Conservation (phyloP, 441 rosid genomes). For the Croton setiger region DNA sequence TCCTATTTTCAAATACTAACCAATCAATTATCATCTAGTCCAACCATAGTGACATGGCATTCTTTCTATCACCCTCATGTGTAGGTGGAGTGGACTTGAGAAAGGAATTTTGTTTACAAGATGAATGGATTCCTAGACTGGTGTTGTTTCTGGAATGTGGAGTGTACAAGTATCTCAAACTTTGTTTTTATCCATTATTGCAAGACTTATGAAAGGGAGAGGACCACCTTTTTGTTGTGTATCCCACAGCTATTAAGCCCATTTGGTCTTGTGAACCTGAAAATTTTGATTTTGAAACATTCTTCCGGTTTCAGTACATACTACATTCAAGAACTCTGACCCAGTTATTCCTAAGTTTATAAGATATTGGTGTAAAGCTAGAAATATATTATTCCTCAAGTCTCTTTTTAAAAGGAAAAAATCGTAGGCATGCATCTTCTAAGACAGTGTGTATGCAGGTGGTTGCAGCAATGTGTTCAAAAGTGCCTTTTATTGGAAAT, state of each 20-base stretch:
- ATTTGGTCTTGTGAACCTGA: not conserved
- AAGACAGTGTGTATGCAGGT: conserved; percentile 45
- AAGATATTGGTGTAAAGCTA: not conserved
- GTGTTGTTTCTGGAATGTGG: not conserved
- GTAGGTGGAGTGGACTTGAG: not conserved
- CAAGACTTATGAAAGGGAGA: too few species aligned
- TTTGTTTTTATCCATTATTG: too few species aligned
- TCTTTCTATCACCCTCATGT: not conserved
- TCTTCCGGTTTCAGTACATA: not conserved
- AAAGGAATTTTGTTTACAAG: not conserved
- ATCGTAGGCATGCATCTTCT: not conserved
- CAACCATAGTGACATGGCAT: not conserved
- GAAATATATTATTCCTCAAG: not conserved
- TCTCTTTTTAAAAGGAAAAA: not conserved
- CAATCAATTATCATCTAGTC: not conserved
- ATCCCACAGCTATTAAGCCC: too few species aligned
- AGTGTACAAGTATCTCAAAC: not conserved
- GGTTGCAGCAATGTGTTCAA: conserved; percentile 91
- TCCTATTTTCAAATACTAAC: not conserved
- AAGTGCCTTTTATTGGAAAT: conserved; percentile 77
- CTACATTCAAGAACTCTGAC: not conserved
- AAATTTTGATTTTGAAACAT: not conserved
- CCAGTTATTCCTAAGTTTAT: not conserved
- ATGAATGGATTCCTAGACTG: not conserved
- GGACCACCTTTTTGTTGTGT: too few species aligned